Base-by-base conservation (phyloP, 495 filamentous ascomycete species). In the Xylaria nigripes region DNA sequence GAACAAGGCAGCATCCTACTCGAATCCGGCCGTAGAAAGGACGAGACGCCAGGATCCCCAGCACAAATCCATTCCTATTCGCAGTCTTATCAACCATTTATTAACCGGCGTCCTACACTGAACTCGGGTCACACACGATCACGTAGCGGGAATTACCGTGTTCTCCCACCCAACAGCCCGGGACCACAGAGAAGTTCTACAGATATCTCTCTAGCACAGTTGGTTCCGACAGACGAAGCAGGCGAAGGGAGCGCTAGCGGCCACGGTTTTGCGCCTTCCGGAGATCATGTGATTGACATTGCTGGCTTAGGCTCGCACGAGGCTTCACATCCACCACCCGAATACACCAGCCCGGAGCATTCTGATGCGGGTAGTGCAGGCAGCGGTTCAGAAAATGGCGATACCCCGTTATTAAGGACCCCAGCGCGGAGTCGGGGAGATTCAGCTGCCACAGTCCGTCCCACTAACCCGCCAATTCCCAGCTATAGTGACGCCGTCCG, bases 1-100 rank as follows among this genome's bases (percentile, higher is more conserved):
- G 93, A 96, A 69, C 89, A 95, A 66, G 93, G 93, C 50, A 95
- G 89, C 62, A 96, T 98, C 50, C 72, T 98, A 7, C 83, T 98
- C 6, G 94, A 96, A 65, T 84, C 89, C 0, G 91, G 91, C 16
- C 64, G 64, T n/a, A 64, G 66, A 36, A 77, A 77, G 57, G 75
- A 77, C 70, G 88, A 61, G 77, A 90, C 68, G 76, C 80, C 69
- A 57, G 76, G 56, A 71, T 82, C 34, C 63, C 81, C 65, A 71
- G 78, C 50, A 72, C 84, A 64, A 55, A 79, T 74, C 4, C 76
- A 81, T 32, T 55, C 60, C 9, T 72, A 75, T 50, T 77, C 78
- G 19, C 63, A 72, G 34, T 62, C 68, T 1, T 68, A 68, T 36
- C 68, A 71, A 44, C 60, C 69, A 8, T 76, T 68, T 50, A 58